Percentiles rank a stretch among this genome's conserved stretches.
Conservation (phyloP, 2,329 filamentous ascomycete genomes). For the Neonectria punicea region DNA sequence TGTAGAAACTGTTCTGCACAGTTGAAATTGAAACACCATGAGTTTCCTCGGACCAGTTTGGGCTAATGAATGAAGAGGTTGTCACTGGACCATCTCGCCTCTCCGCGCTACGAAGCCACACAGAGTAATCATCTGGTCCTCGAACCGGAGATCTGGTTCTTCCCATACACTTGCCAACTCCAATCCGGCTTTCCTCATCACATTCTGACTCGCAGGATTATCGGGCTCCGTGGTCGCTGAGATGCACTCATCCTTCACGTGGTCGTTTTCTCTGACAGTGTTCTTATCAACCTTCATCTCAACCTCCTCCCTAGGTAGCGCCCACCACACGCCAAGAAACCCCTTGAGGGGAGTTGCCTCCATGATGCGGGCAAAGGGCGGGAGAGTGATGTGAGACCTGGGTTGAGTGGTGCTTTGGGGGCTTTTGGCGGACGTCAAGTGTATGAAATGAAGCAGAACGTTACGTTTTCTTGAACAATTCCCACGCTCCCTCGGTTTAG, state of each 20-base stretch:
- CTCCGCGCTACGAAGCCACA: not conserved
- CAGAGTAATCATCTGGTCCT: not conserved
- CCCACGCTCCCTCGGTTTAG: no score
- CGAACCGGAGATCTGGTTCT: not conserved
- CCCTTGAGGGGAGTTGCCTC: conserved; percentile 38
- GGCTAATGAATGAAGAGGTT: not conserved
- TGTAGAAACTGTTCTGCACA: not conserved
- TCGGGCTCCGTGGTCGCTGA: not conserved
- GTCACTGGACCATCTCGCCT: not conserved
- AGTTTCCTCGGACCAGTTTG: not conserved
- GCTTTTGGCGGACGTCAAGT: no score
- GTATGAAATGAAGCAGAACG: no score
- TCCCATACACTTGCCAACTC: not conserved
- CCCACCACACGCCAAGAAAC: conserved; percentile 59
- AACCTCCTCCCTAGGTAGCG: conserved; percentile 57
- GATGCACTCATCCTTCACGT: not conserved
- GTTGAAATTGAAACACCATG: not conserved
- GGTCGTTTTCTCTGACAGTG: not conserved
- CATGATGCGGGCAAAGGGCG: no score
- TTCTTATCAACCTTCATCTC: conserved; percentile 54
- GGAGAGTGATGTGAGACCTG: no score
- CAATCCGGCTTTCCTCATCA: not conserved
- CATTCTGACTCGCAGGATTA: not conserved
- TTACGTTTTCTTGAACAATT: no score
- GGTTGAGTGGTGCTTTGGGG: no score